These are phyloP conservation scores for Tuctoria greenei DNA, from an alignment of 176 grass and related monocot genomes.

Conservation along the genomic window DNA sequence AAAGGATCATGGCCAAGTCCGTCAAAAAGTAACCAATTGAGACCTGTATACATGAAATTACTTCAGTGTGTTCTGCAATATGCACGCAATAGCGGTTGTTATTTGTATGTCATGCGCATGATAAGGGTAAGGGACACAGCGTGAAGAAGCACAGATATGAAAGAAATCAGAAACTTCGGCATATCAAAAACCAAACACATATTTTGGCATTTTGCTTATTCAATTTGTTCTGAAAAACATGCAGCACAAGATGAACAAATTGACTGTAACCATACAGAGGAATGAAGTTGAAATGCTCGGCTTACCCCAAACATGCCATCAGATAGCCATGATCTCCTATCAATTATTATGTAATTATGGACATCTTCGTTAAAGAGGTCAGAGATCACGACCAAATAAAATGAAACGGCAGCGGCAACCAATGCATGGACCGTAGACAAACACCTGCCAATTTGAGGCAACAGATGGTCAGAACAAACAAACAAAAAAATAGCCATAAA, in stretches of 20 bases:
- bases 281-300: background rate
- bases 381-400: conserved; percentile 65
- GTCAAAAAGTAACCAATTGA: conserved; percentile 80
- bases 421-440: conserved; percentile 80
- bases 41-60: conserved; percentile 34
- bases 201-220: background rate
- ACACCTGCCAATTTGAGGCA: conserved; percentile 37
- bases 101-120: background rate
- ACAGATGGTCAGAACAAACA: background rate
- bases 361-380: conserved; percentile 50
- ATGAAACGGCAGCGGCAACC: conserved; percentile 52
- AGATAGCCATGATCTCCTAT: conserved; percentile 64
- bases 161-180: background rate
- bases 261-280: background rate
- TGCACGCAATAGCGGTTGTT: background rate
- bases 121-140: background rate
- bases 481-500: background rate
- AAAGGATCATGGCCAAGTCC: conserved; percentile 70
- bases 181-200: background rate
- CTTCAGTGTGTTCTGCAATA: background rate
- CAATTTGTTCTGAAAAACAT: conserved; percentile 9
- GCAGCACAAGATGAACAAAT: background rate
- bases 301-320: conserved; percentile 65
- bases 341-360: conserved; percentile 39
- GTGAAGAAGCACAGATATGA: background rate